These are phyloP conservation scores for Tetrapisispora fleetii DNA, from an alignment of 805 yeast genomes.

Conservation along the genomic window DNA sequence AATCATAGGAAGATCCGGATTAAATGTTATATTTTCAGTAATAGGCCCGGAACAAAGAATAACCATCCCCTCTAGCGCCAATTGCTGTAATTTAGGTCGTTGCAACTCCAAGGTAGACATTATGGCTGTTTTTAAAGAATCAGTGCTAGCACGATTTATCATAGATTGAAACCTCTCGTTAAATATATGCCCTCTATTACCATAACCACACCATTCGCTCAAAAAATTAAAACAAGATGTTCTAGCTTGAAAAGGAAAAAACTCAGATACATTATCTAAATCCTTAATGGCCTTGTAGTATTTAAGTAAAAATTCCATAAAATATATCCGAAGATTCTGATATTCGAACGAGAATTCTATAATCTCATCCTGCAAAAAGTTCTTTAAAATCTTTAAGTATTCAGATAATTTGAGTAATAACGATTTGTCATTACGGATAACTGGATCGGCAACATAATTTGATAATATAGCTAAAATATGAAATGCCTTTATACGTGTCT, in stretches of 20 bases:
- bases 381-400: conserved; percentile 52
- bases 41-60: conserved; percentile 69
- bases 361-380: conserved; percentile 43
- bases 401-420: conserved; percentile 53
- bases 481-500: conserved; percentile 61
- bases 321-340: conserved; percentile 72
- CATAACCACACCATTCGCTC: conserved; percentile 93
- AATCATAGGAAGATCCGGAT: conserved; percentile 29
- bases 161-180: conserved; percentile 56
- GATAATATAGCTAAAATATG: conserved; percentile 68
- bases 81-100: conserved; percentile 52
- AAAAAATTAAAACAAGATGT: conserved; percentile 71
- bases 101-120: conserved; percentile 73
- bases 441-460: conserved; percentile 43
- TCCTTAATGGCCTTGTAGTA: conserved; percentile 50
- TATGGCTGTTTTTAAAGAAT: conserved; percentile 41
- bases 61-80: conserved; percentile 80
- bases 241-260: conserved; percentile 83
- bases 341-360: conserved; percentile 59
- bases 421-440: conserved; percentile 55
- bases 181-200: conserved; percentile 50
- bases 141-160: conserved; percentile 34
- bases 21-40: conserved; percentile 32
- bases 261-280: conserved; percentile 33
- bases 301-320: conserved; percentile 71